Evolutionary conservation across 768 basidiomycete genomes (phyloP).

Genomic region (Tricholoma matsutake): DNA sequence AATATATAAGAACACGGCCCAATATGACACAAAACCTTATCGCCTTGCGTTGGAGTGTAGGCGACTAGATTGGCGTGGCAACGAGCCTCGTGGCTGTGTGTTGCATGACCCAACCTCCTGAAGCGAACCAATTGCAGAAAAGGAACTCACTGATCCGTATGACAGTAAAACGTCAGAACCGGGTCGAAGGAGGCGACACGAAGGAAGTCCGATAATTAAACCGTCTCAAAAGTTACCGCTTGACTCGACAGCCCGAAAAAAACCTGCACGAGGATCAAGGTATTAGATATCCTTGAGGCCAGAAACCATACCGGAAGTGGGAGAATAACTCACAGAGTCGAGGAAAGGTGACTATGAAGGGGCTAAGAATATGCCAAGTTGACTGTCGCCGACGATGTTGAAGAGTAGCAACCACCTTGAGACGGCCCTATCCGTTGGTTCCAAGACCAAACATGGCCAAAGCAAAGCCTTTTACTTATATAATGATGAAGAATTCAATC

Average conservation of each 20-base stretch:
- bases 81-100: slow-evolving; percentile 40
- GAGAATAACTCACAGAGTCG: slow-evolving; percentile 14
- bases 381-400: slow-evolving; percentile 40
- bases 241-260: slow-evolving; percentile 23
- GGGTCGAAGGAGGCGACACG: slow-evolving; percentile 18
- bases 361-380: slow-evolving; percentile 24
- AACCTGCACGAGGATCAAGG: slow-evolving; percentile 12
- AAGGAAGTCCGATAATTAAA: slow-evolving; percentile 29
- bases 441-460: slow-evolving; percentile 34
- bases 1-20: slow-evolving; percentile 18
- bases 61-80: slow-evolving; percentile 33
- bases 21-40: slow-evolving; percentile 18
- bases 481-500: neutral
- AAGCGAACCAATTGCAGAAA: slow-evolving; percentile 5
- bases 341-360: slow-evolving; percentile 18
- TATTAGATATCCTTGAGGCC: slow-evolving; percentile 1
- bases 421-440: slow-evolving; percentile 28
- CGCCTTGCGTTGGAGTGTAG: slow-evolving; percentile 24
- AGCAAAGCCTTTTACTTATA: slow-evolving; percentile 16
- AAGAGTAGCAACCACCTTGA: slow-evolving; percentile 44
- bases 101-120: slow-evolving; percentile 8
- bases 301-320: slow-evolving; percentile 1
- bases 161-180: slow-evolving; percentile 18
- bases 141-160: slow-evolving; percentile 16
- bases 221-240: slow-evolving; percentile 23